A percentile compares a stretch with the other conserved stretches of the same genome.
phyloP scores from a whole-genome alignment of 768 basidiomycete species.

The Mycena alexandri region DNA sequence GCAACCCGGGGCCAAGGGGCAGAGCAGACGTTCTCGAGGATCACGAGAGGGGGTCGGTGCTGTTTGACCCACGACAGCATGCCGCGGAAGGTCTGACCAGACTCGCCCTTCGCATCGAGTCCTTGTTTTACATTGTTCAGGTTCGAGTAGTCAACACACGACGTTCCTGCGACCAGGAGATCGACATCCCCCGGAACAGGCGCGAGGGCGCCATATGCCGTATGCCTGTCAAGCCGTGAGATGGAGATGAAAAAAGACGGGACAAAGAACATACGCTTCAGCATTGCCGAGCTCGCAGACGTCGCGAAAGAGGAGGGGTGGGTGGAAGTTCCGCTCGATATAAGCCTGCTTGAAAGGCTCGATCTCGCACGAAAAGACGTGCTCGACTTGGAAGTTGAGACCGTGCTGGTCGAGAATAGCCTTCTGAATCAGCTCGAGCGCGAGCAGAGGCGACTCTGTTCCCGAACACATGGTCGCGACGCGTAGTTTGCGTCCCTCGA shows the following conservation, averaged over 20 bases:
- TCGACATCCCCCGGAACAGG: slow-evolving; percentile 93
- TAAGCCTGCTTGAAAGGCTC: slow-evolving; percentile 98
- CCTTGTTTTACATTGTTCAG: slow-evolving; percentile 93
- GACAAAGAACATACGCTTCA: slow-evolving; percentile 66
- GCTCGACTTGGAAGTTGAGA: slow-evolving; percentile 79
- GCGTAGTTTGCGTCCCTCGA: slow-evolving; percentile 86
- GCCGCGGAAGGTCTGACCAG: slow-evolving; percentile 92
- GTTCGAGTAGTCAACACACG: slow-evolving; percentile 97
- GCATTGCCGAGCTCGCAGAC: slow-evolving; percentile 88
- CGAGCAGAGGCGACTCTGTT: slow-evolving; percentile 94
- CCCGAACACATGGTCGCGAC: slow-evolving; percentile 98
- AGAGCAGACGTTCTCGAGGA: slow-evolving; percentile 93
- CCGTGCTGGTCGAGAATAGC: slow-evolving; percentile 78
- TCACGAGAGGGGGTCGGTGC: slow-evolving; percentile 91
- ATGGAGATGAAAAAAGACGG: slow-evolving; percentile 17
- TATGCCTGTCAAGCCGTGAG: slow-evolving; percentile 67
- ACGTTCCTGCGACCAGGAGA: slow-evolving; percentile 92
- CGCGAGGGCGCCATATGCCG: slow-evolving; percentile 90
- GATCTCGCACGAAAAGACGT: slow-evolving; percentile 97
- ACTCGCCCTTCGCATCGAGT: slow-evolving; percentile 91
- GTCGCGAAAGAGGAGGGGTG: slow-evolving; percentile 92
- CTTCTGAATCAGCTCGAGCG: slow-evolving; percentile 85
- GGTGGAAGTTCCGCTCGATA: slow-evolving; percentile 95
- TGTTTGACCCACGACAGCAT: slow-evolving; percentile 94
- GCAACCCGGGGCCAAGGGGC: slow-evolving; percentile 90